A percentile compares a stretch with the other conserved stretches of the same genome.
Evolutionary conservation across 495 filamentous ascomycete species (phyloP).

Genomic region (Staphylotrichum longicolle): DNA sequence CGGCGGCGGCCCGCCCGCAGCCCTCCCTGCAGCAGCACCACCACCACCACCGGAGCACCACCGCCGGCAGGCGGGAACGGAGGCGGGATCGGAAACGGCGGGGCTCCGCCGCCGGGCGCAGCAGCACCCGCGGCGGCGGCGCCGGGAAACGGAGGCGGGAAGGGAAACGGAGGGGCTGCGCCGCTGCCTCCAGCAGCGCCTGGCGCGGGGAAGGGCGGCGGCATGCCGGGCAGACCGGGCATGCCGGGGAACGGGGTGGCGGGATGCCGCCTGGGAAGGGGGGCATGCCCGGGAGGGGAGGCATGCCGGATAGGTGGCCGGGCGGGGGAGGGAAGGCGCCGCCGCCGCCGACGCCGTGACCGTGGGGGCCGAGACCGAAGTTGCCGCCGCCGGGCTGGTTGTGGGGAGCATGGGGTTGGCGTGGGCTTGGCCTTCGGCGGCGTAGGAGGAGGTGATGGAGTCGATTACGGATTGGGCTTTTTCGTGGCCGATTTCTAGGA

Average conservation of each 20-base stretch:
- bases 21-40: conserved; percentile 15
- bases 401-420: conserved; percentile 77
- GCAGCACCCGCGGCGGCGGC: not conserved
- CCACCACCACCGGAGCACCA: conserved; percentile 14
- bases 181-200: not conserved
- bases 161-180: conserved; percentile 17
- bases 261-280: conserved; percentile 25
- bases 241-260: conserved; percentile 15
- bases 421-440: conserved; percentile 82
- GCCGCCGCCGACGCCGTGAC: not conserved
- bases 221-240: conserved; percentile 35
- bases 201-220: conserved; percentile 8
- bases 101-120: conserved; percentile 1
- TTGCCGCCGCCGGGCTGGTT: conserved; percentile 57
- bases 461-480: conserved; percentile 98
- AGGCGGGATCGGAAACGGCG: conserved; percentile 45
- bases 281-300: conserved; percentile 40
- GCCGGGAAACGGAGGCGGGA: conserved; percentile 3
- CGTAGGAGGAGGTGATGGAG: conserved; percentile 92
- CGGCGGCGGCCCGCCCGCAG: conserved; percentile 23
- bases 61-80: conserved; percentile 51
- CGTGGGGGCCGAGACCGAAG: conserved; percentile 33
- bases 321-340: conserved; percentile 16
- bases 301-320: conserved; percentile 46
- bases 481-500: conserved; percentile 90